These are phyloP conservation scores for Mariannaea sp. DNA, from an alignment of 2,329 filamentous ascomycete genomes.

Conservation along the genomic window DNA sequence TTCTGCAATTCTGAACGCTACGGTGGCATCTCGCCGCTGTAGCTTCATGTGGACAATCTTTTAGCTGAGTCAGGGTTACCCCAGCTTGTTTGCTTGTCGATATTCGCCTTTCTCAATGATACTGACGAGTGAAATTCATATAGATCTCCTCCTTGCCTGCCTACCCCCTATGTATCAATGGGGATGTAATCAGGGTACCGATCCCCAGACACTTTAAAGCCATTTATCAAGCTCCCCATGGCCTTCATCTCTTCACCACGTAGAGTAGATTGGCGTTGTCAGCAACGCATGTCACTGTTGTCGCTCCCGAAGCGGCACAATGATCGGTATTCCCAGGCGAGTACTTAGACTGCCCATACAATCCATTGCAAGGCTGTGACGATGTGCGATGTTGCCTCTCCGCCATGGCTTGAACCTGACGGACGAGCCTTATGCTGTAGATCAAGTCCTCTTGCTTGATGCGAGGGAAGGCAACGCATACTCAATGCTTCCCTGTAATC, in stretches of 20 bases:
- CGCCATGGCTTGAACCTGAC: slow-evolving; percentile 62
- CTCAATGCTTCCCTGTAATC: slow-evolving; percentile 31
- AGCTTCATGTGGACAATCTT: slow-evolving; percentile 42
- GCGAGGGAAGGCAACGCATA: slow-evolving; percentile 50
- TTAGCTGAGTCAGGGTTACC: slow-evolving; percentile 31
- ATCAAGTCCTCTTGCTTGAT: slow-evolving; percentile 68
- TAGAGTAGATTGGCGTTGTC: slow-evolving; percentile 63
- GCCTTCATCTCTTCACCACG: slow-evolving; percentile 55
- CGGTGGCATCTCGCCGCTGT: slow-evolving; percentile 18
- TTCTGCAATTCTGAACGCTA: slow-evolving; percentile 56
- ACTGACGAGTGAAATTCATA: neutral
- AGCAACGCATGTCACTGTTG: slow-evolving; percentile 57
- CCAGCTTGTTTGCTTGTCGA: slow-evolving; percentile 3
- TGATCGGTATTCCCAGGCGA: slow-evolving; percentile 56
- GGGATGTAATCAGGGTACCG: slow-evolving; percentile 52
- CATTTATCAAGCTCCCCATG: slow-evolving; percentile 54
- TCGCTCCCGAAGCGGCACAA: slow-evolving; percentile 73
- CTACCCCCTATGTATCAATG: slow-evolving; percentile 44
- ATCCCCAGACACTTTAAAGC: slow-evolving; percentile 53
- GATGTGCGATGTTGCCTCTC: slow-evolving; percentile 63
- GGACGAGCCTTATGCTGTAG: slow-evolving; percentile 66
- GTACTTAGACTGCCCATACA: slow-evolving; percentile 62
- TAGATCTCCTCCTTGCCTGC: neutral
- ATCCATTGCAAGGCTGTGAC: slow-evolving; percentile 68
- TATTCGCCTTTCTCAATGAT: neutral